Evolutionary conservation across 169 alveolate genomes (phyloP).

Genomic region (Plasmodium inui): DNA sequence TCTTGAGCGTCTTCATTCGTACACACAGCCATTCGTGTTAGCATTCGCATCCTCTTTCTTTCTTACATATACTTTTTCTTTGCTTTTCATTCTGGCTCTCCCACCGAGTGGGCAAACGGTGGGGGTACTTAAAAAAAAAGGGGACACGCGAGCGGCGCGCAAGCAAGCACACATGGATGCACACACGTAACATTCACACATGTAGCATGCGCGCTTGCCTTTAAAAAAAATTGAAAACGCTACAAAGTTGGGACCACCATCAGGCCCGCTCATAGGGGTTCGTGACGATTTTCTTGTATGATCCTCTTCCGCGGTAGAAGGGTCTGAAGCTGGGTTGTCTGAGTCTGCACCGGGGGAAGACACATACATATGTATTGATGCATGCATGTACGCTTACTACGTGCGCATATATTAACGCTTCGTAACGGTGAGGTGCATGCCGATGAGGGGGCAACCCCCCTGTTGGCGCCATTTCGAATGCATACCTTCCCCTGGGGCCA

Average conservation of each 20-base stretch:
- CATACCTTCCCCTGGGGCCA: conserved; percentile 48
- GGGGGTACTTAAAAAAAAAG: not conserved
- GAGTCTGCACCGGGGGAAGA: not conserved
- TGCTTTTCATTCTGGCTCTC: not conserved
- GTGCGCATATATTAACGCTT: not conserved
- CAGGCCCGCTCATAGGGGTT: conserved; percentile 69
- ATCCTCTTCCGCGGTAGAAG: conserved; percentile 72
- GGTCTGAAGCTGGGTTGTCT: conserved; percentile 76
- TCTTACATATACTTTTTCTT: not conserved
- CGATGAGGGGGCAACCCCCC: too few relatives aligned
- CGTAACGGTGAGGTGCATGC: not conserved
- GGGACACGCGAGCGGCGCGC: not conserved
- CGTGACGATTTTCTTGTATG: conserved; percentile 48
- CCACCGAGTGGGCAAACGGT: not conserved
- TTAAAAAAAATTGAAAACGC: conserved; percentile 5
- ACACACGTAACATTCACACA: conserved; percentile 1
- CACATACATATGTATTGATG: not conserved
- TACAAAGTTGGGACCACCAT: conserved; percentile 2
- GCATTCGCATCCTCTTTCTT: not conserved
- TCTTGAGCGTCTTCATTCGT: not conserved
- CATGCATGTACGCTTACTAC: not conserved
- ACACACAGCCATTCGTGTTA: not conserved
- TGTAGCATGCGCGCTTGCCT: not conserved
- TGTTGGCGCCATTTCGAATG: not conserved
- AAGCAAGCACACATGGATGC: not conserved